Percentiles rank a stretch among this genome's conserved stretches.
Evolutionary conservation across 495 filamentous ascomycete genomes (phyloP).

Genomic region (Penicillium robsamsonii): DNA sequence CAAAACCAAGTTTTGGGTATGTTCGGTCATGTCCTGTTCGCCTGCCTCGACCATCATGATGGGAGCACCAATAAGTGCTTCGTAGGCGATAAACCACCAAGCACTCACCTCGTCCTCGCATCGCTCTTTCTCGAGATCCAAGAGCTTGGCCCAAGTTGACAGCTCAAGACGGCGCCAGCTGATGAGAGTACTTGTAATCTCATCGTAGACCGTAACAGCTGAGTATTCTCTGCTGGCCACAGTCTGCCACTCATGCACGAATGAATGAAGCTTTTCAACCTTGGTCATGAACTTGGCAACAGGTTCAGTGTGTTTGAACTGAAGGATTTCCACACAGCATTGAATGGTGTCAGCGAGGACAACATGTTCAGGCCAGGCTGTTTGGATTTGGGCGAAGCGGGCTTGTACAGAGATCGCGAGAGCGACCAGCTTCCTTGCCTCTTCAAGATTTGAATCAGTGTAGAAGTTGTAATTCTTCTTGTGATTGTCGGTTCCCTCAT

Average conservation of each 20-base stretch:
- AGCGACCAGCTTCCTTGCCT: conserved; percentile 66
- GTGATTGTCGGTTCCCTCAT: conserved; percentile 27
- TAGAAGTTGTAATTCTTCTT: conserved; percentile 79
- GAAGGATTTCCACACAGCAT: conserved; percentile 69
- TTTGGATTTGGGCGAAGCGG: conserved; percentile 69
- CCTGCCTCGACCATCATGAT: conserved; percentile 57
- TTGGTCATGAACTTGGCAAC: conserved; percentile 79
- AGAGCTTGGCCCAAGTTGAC: conserved; percentile 84
- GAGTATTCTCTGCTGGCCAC: conserved; percentile 81
- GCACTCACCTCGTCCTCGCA: conserved; percentile 71
- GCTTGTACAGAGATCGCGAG: conserved; percentile 63
- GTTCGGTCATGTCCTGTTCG: conserved; percentile 53
- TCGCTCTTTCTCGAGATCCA: conserved; percentile 78
- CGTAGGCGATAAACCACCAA: conserved; percentile 98
- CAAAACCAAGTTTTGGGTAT: conserved; percentile 64
- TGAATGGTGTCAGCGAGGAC: conserved; percentile 72
- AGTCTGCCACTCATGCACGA: conserved; percentile 88
- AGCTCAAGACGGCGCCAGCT: conserved; percentile 88
- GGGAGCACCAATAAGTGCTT: conserved; percentile 76
- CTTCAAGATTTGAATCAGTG: conserved; percentile 67
- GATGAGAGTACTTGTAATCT: conserved; percentile 72
- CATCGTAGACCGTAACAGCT: conserved; percentile 64
- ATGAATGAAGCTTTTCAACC: conserved; percentile 76
- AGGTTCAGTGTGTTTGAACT: conserved; percentile 77
- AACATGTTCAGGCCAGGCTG: conserved; percentile 68